Percentiles rank a stretch among this genome's conserved stretches.
Evolutionary conservation across 2,329 filamentous ascomycete genomes (phyloP).

Genomic region (Dichotomopilus funicola): DNA sequence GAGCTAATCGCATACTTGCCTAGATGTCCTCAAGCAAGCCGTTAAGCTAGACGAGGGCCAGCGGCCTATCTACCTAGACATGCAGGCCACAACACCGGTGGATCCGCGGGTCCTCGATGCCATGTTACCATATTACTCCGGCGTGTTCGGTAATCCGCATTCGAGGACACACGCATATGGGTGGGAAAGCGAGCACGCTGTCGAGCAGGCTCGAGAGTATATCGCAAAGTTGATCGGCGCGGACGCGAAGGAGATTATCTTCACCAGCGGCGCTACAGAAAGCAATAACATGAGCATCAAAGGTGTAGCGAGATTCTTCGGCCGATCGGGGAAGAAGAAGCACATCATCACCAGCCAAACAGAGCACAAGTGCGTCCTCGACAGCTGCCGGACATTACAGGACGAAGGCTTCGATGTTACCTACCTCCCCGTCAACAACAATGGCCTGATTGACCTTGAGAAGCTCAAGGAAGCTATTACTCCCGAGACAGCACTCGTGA

Average conservation of each 20-base stretch:
- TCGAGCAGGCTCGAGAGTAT: slow-evolving; percentile 78
- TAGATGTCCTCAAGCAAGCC: slow-evolving; percentile 81
- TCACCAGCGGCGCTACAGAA: slow-evolving; percentile 95
- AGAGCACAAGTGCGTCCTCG: slow-evolving; percentile 97
- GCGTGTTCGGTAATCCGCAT: slow-evolving; percentile 93
- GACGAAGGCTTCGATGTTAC: slow-evolving; percentile 95
- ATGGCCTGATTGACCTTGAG: slow-evolving; percentile 77
- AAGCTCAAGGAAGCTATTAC: slow-evolving; percentile 83
- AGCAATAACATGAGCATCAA: slow-evolving; percentile 99
- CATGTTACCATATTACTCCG: slow-evolving; percentile 92
- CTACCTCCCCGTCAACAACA: slow-evolving; percentile 85
- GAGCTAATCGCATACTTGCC: slow-evolving; percentile 1
- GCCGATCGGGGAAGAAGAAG: slow-evolving; percentile 89
- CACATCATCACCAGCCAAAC: slow-evolving; percentile 97
- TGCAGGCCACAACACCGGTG: slow-evolving; percentile 93
- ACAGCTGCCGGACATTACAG: slow-evolving; percentile 93
- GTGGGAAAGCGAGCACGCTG: slow-evolving; percentile 94
- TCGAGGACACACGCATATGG: slow-evolving; percentile 96
- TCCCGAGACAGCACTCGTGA: slow-evolving; percentile 86
- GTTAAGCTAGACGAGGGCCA: slow-evolving; percentile 89
- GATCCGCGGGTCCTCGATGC: slow-evolving; percentile 92
- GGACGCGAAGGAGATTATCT: slow-evolving; percentile 96
- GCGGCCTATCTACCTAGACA: slow-evolving; percentile 93
- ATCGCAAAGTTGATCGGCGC: slow-evolving; percentile 85
- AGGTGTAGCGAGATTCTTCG: slow-evolving; percentile 93